phyloP scores from a whole-genome alignment of 1,139 yeast genomes.

The Debaryomyces sp. region DNA sequence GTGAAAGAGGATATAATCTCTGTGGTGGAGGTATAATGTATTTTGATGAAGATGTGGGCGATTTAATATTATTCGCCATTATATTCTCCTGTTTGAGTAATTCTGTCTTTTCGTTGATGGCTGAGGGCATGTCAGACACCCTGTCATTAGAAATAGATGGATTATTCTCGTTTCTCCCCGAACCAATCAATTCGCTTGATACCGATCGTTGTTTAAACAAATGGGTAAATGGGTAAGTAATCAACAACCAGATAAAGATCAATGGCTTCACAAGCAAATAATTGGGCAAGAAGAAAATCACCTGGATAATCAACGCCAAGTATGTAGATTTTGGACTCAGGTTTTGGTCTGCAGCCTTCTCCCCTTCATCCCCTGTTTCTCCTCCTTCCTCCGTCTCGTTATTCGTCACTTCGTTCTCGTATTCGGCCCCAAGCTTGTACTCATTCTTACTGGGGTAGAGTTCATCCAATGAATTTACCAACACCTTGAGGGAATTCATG shows the following conservation, averaged over 20 bases:
- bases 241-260: constrained; percentile 20
- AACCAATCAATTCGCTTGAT: constrained; percentile 1
- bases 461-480: constrained; percentile 40
- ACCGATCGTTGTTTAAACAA: constrained; percentile 7
- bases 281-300: constrained; percentile 23
- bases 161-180: constrained; percentile 6
- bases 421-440: constrained; percentile 9
- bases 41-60: constrained; percentile 56
- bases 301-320: constrained; percentile 7
- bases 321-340: constrained; percentile 15
- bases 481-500: constrained; percentile 43
- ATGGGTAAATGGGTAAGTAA: constrained; percentile 23
- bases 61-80: constrained; percentile 52
- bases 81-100: constrained; percentile 41
- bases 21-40: constrained; percentile 54
- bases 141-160: not conserved
- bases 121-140: constrained; percentile 7
- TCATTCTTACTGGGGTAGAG: constrained; percentile 25
- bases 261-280: constrained; percentile 25
- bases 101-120: constrained; percentile 45
- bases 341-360: constrained; percentile 15
- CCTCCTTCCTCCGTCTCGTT: not conserved
- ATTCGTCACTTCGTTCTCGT: constrained; percentile 3
- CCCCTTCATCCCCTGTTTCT: constrained; percentile 3
- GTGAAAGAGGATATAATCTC: constrained; percentile 43